Base-by-base conservation (phyloP, 176 grass and related monocot species). In the Carex kokanica region DNA sequence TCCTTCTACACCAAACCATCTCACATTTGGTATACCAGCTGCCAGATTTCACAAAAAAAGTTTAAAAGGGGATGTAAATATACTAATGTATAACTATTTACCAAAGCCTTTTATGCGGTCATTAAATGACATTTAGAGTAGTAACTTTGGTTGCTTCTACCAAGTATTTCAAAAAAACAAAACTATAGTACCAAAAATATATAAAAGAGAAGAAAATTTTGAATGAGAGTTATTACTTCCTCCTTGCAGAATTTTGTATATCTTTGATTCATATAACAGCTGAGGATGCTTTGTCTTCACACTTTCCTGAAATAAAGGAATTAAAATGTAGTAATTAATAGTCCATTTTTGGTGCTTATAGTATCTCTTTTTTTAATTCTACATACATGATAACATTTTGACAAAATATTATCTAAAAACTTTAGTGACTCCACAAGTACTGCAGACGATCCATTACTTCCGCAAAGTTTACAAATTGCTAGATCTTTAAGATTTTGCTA, bases 241-340 rank as follows among this genome's bases (percentile, higher is more conserved):
- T 91, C 92, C 95, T 87, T 94, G 95, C 16, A 98, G 57, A 74
- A 94, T 94, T 88, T 86, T 85, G 86, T 98, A 98, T 10, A 98
- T 92, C 84, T 94, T 98, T 58, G 95, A 98, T 87, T 98, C 95
- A n/a, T 98, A 94, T 38, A 94, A 88, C 84, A 98, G 67, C 67
- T 98, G 95, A 65, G 95, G 95, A 90, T 98, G 95, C 83, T 98
- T 98, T 87, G 95, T 98, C 86, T 94, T 98, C 78, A 98, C 90
- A 71, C 91, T 98, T 93, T 98, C 95, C 95, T 98, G 84, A 32
- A 54, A 87, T 83, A n/a, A 85, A 78, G 25, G 18, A 1, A 55
- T 17, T 18, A 78, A 78, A 25, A 56, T 18, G 32, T 18, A 6
- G 20, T 78, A 78, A 54, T 6, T 51, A 29, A 31, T 0, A 78